Conservation (phyloP, 306 rosid genomes). For the Vigna reflexopilosa region DNA sequence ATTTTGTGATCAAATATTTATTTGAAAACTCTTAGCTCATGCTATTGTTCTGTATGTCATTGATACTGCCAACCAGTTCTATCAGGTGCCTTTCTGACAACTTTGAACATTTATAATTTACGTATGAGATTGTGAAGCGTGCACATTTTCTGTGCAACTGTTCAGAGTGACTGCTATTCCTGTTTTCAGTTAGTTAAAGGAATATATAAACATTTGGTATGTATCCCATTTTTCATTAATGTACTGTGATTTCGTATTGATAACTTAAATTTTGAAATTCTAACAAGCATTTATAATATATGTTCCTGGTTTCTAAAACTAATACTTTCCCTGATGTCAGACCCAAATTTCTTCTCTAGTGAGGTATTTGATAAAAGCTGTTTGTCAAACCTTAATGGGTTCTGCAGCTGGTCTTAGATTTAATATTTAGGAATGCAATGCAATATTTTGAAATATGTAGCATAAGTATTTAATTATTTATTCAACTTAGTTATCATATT, state of each 20-base stretch:
- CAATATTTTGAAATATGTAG: constrained; percentile 6
- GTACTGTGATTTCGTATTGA: constrained; percentile 3
- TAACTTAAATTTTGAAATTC: background rate
- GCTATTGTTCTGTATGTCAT: background rate
- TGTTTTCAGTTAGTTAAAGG: background rate
- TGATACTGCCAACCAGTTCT: background rate
- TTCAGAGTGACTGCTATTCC: constrained; percentile 1
- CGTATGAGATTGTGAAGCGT: constrained; percentile 5
- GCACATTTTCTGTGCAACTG: background rate
- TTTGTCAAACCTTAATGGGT: constrained; percentile 2
- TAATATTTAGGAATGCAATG: background rate
- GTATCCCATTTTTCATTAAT: background rate
- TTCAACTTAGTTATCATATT: background rate
- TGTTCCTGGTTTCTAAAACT: background rate
- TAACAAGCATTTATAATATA: background rate
- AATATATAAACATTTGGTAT: constrained; percentile 1
- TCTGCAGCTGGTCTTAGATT: background rate
- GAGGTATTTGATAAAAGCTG: background rate
- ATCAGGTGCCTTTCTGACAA: background rate
- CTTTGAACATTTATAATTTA: background rate
- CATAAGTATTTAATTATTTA: background rate
- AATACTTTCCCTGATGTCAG: background rate
- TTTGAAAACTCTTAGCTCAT: background rate
- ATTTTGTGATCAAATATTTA: background rate
- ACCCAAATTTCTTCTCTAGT: background rate